These are phyloP conservation scores for Phialocephala sp. DNA, from an alignment of 2,329 filamentous ascomycete genomes.

Conservation along the genomic window DNA sequence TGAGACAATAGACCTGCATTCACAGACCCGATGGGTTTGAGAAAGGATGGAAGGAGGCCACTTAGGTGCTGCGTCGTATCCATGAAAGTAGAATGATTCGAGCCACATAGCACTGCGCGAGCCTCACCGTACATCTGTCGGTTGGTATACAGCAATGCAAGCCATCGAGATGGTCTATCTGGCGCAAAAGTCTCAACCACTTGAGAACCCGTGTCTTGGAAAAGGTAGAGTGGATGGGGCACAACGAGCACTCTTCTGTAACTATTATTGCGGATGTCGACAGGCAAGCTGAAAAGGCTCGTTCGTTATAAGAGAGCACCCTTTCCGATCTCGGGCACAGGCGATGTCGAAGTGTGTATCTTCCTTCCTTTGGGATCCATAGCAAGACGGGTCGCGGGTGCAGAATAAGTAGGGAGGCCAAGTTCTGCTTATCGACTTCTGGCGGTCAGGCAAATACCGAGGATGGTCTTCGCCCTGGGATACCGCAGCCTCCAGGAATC, in stretches of 20 bases:
- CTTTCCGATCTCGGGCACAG: too few species aligned
- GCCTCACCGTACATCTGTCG: constrained; percentile 15
- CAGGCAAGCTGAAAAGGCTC: constrained; percentile 10
- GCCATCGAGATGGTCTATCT: constrained; percentile 13
- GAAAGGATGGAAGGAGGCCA: constrained; percentile 10
- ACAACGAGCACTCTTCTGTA: constrained; percentile 14
- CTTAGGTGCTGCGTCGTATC: constrained; percentile 11
- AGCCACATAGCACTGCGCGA: constrained; percentile 12
- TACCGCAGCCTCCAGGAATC: too few species aligned
- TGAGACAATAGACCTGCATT: constrained; percentile 13
- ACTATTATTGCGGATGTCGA: constrained; percentile 12
- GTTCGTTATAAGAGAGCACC: too few species aligned
- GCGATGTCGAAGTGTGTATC: too few species aligned
- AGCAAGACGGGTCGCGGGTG: too few species aligned
- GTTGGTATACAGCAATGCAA: constrained; percentile 16
- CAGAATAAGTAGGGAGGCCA: too few species aligned
- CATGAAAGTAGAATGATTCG: constrained; percentile 14
- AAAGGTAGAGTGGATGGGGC: constrained; percentile 14
- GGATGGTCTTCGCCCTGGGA: too few species aligned
- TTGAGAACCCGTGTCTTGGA: constrained; percentile 16
- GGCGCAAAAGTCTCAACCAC: constrained; percentile 12
- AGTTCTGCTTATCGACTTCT: too few species aligned
- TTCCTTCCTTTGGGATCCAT: too few species aligned
- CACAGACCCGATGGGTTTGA: constrained; percentile 8
- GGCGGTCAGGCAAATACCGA: too few species aligned